Base-by-base conservation (phyloP, 305 asterid genomes). In the Fraxinus paxiana region DNA sequence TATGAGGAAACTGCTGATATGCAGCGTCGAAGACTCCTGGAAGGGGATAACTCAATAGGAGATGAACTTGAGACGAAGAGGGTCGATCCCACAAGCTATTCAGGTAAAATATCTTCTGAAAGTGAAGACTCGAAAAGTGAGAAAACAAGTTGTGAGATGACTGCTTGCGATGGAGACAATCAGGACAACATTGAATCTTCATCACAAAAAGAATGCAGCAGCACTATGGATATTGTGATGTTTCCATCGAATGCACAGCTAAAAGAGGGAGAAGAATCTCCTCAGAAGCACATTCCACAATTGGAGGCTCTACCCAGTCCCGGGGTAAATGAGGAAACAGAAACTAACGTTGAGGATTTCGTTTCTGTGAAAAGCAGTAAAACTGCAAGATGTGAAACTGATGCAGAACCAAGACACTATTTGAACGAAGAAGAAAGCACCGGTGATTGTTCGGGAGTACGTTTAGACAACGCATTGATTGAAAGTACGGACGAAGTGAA, bases 31-130 rank as follows among this genome's bases (percentile, higher is more conserved):
- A 92, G 73, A 83, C 69, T 89, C 76, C 86, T 87, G 6, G 91
- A 86, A 2, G 85, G 74, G 8, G 87, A 82, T 69, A 83, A 84
- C 71, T 82, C 87, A 79, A 86, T 87, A 1, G 92, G 90, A 75
- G 92, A 88, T 69, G 89, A 84, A 59, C 98, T 88, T 4, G 93
- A 87, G 88, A 91, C 97, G 10, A 94, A 91, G 85, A 87, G 92
- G 86, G 97, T 94, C 17, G 97, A 93, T 78, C 97, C 93, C 13
- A 92, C 94, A 0, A 90, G 94, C 90, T 92, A 86, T 79, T 89
- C 96, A 1, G 90, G 90, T 8, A 90, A 87, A 84, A 85, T 87
- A 22, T 90, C 91, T 43, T 88, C 78, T 13, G 91, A 88, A 81
- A 90, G 95, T 20, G 92, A 88, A 46, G 97, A 91, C 83, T 93